Percentiles rank a stretch among this genome's conserved stretches.
These are phyloP conservation scores for Corynascus novoguineensis DNA, from an alignment of 495 filamentous ascomycete species.

Conservation along the genomic window DNA sequence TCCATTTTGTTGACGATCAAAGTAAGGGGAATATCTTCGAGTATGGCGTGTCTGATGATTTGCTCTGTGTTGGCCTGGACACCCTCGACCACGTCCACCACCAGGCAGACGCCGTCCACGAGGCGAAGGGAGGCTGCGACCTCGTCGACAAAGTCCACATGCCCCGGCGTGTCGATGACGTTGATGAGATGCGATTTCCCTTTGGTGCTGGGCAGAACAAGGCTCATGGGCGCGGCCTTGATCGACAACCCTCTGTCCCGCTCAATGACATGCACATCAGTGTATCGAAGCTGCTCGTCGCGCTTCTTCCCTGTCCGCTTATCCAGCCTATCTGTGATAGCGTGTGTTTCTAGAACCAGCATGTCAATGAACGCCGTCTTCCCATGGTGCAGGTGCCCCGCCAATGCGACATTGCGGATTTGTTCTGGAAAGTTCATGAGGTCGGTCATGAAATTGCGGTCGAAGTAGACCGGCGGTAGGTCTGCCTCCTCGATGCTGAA, in stretches of 20 bases:
- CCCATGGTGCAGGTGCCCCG: slow-evolving; percentile 91
- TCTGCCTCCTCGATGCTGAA: slow-evolving; percentile 90
- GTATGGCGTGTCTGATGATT: slow-evolving; percentile 89
- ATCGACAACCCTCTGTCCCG: slow-evolving; percentile 87
- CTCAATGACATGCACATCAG: slow-evolving; percentile 84
- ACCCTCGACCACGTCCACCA: slow-evolving; percentile 97
- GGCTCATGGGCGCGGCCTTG: slow-evolving; percentile 90
- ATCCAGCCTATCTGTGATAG: slow-evolving; percentile 68
- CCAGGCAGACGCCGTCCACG: slow-evolving; percentile 84
- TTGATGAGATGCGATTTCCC: slow-evolving; percentile 97
- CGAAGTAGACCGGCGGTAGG: slow-evolving; percentile 79
- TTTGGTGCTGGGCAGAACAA: slow-evolving; percentile 78
- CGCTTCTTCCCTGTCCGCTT: slow-evolving; percentile 73
- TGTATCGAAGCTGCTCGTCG: slow-evolving; percentile 91
- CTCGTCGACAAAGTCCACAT: slow-evolving; percentile 98
- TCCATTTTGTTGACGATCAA: slow-evolving; percentile 97
- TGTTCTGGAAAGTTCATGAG: slow-evolving; percentile 94
- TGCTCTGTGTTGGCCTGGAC: slow-evolving; percentile 95
- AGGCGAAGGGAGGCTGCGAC: slow-evolving; percentile 82
- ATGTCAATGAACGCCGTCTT: slow-evolving; percentile 99
- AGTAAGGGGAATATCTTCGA: slow-evolving; percentile 83
- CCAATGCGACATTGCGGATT: slow-evolving; percentile 84
- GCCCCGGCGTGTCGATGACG: slow-evolving; percentile 91
- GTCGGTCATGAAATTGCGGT: slow-evolving; percentile 86
- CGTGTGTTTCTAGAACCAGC: slow-evolving; percentile 91